Evolutionary conservation across 306 rosid species (phyloP).

Genomic region (Potentilla sterilis): DNA sequence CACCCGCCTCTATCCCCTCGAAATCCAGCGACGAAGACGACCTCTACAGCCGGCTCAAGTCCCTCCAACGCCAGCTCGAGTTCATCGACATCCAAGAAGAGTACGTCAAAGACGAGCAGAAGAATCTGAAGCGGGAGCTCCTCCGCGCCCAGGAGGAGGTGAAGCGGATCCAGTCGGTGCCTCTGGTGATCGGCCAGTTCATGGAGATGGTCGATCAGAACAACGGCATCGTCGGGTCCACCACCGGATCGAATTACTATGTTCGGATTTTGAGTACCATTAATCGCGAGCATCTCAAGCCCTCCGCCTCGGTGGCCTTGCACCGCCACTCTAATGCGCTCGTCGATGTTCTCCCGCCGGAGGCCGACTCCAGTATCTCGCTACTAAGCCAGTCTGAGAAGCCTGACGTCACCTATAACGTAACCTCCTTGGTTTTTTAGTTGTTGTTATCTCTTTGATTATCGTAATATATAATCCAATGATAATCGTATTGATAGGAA

Average conservation of each 20-base stretch:
- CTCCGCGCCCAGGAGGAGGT: conserved; percentile 97
- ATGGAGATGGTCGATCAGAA: conserved; percentile 99
- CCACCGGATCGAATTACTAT: conserved; percentile 94
- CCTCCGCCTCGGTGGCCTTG: conserved; percentile 90
- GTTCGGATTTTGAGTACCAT: conserved; percentile 92
- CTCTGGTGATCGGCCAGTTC: conserved; percentile 93
- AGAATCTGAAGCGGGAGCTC: conserved; percentile 94
- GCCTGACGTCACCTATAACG: conserved; percentile 94
- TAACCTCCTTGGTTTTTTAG: conserved; percentile 15
- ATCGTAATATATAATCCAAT: neutral
- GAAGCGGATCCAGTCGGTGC: conserved; percentile 95
- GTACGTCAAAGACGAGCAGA: conserved; percentile 87
- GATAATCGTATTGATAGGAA: neutral
- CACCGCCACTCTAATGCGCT: conserved; percentile 99
- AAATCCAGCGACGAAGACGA: conserved; percentile 61
- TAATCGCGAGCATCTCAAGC: conserved; percentile 86
- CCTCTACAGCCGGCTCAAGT: conserved; percentile 75
- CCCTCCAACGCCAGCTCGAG: conserved; percentile 79
- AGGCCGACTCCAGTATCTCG: conserved; percentile 95
- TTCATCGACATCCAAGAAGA: conserved; percentile 95
- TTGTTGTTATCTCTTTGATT: neutral
- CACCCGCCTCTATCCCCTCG: conserved; percentile 58
- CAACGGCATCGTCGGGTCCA: conserved; percentile 96
- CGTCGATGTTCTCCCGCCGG: conserved; percentile 95
- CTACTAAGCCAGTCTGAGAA: conserved; percentile 97